Base-by-base conservation (phyloP, 2,329 filamentous ascomycete species). In the Pseudopithomyces chartarum region DNA sequence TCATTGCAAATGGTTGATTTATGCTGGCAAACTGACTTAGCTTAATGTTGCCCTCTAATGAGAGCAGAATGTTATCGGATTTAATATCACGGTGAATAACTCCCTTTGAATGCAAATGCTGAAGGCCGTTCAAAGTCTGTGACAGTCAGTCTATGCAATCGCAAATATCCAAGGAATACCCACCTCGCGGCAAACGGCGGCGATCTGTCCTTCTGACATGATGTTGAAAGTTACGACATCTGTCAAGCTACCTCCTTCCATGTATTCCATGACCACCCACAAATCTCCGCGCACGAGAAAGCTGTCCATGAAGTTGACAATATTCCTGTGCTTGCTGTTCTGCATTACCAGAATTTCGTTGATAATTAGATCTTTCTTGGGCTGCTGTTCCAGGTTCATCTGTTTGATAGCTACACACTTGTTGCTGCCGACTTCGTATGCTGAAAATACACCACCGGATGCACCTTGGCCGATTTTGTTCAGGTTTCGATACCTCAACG, bases 261-360 rank as follows among this genome's bases (percentile, higher is more conserved):
- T 99, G 71, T 94, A 99, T 79, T 99, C 95, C 95, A 99, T 99
- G 33, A 98, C 92, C 1, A 99, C 95, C 95, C 95, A 99, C 29
- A 99, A 81, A 76, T 98, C 95, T 42, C 94, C 91, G 12, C 87
- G 85, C 56, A 93, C 90, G 11, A 99, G 82, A 76, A 93, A 98
- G 75, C 93, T 97, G 80, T 98, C 95, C 80, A 98, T 94, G 77
- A 98, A 99, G 77, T 99, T 99, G 78, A 99, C 95, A 78, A 99
- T 96, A 74, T 98, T 98, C 69, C 92, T 94, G 74, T 99, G 95
- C 56, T 91, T 95, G 82, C 93, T 97, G 70, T 98, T 95, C 80
- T 96, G 97, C 95, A 99, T 99, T 56, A 99, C 95, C 56, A 99
- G 79, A 65, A 99, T 99, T 75, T 99, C 95, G 76, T 99, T 99